Percentiles rank a stretch among this genome's conserved stretches.
These are phyloP conservation scores for Candida mattraensis DNA, from an alignment of 805 yeast genomes.

Conservation along the genomic window DNA sequence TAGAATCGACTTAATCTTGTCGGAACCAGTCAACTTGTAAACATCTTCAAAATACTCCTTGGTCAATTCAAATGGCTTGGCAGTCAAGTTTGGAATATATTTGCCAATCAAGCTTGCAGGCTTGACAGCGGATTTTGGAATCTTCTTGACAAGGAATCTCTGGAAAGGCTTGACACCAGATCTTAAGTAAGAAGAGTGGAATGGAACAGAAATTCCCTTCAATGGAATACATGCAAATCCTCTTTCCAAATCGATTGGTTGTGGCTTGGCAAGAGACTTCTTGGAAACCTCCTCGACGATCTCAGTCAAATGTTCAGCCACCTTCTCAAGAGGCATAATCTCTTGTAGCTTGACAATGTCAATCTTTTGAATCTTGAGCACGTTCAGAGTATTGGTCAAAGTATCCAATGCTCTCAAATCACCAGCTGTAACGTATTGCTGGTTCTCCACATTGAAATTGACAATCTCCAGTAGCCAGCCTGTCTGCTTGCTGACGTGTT, in stretches of 20 bases:
- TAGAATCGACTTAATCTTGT: conserved; percentile 82
- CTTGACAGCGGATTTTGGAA: conserved; percentile 91
- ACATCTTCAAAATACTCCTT: conserved; percentile 98
- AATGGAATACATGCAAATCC: conserved; percentile 98
- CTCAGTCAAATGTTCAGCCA: conserved; percentile 82
- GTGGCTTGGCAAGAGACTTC: conserved; percentile 83
- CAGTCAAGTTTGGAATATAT: conserved; percentile 98
- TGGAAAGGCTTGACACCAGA: conserved; percentile 99
- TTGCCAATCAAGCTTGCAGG: conserved; percentile 91
- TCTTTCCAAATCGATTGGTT: conserved; percentile 95
- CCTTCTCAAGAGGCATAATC: conserved; percentile 80
- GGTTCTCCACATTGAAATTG: conserved; percentile 96
- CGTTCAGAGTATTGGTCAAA: conserved; percentile 87
- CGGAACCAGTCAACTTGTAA: conserved; percentile 85
- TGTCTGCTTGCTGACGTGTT: conserved; percentile 78
- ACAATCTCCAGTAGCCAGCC: conserved; percentile 97
- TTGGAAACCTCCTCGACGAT: conserved; percentile 83
- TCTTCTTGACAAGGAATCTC: conserved; percentile 94
- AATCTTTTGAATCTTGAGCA: conserved; percentile 90
- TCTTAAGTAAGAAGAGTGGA: conserved; percentile 98
- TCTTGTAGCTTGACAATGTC: conserved; percentile 87
- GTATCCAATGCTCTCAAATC: conserved; percentile 94
- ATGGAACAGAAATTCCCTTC: conserved; percentile 98
- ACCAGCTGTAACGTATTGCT: conserved; percentile 98
- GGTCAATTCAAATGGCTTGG: conserved; percentile 92